These are phyloP conservation scores for Canavalia ensiformis DNA, from an alignment of 306 rosid genomes.

Conservation along the genomic window DNA sequence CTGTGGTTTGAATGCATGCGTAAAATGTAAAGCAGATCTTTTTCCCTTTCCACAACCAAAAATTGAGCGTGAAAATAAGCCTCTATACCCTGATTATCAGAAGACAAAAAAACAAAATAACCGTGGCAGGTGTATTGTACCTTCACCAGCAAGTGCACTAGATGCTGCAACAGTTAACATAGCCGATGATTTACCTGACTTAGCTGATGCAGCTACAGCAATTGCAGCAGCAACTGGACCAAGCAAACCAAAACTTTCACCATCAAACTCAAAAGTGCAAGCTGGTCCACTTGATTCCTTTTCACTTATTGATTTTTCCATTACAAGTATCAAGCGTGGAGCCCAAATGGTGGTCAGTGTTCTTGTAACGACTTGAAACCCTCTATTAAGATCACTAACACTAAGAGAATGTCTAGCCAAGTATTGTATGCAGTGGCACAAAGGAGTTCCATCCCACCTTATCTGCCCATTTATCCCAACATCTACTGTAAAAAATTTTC, in stretches of 20 bases:
- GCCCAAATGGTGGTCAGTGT: slow-evolving; percentile 86
- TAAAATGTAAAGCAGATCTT: slow-evolving; percentile 95
- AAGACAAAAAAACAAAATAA: slow-evolving; percentile 89
- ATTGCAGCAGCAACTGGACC: slow-evolving; percentile 99
- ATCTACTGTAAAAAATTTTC: slow-evolving; percentile 73
- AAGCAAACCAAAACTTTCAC: slow-evolving; percentile 99
- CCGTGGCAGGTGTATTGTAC: slow-evolving; percentile 97
- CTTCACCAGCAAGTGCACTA: slow-evolving; percentile 99
- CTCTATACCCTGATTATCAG: slow-evolving; percentile 98
- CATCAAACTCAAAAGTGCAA: slow-evolving; percentile 95
- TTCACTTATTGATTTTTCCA: slow-evolving; percentile 90
- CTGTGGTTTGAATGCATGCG: slow-evolving; percentile 96
- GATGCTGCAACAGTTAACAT: slow-evolving; percentile 99
- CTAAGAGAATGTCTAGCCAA: slow-evolving; percentile 93
- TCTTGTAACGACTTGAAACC: slow-evolving; percentile 86
- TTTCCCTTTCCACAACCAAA: slow-evolving; percentile 94
- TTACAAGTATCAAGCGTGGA: slow-evolving; percentile 76
- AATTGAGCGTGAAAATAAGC: slow-evolving; percentile 99
- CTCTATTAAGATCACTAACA: slow-evolving; percentile 78
- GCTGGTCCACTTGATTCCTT: slow-evolving; percentile 96
- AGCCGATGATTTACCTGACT: slow-evolving; percentile 96
- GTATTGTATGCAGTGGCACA: slow-evolving; percentile 93
- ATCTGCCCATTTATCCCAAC: slow-evolving; percentile 69
- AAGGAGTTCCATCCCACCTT: slow-evolving; percentile 94
- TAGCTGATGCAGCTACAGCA: slow-evolving; percentile 97